Base-by-base conservation (phyloP, 73 alveolate species). In the Symbiodinium pilosum region DNA sequence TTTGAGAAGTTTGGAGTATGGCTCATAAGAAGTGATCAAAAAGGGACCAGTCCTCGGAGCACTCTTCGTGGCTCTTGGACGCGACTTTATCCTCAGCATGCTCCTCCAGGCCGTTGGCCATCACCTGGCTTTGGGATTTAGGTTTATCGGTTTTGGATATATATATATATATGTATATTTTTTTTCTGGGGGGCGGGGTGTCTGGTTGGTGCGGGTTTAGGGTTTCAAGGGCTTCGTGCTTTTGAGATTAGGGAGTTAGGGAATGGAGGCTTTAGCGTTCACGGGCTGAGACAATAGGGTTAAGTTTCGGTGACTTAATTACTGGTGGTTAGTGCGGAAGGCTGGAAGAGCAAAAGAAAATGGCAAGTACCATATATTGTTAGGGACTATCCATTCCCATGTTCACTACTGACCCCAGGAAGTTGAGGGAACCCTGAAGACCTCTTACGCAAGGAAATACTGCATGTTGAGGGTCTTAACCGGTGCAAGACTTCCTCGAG, bases 61-160 rank as follows among this genome's bases (percentile, higher is more conserved):
- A 18, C 81, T 28, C 30, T 4, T 64, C 81, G 18, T 14, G 40
- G 81, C 38, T 38, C 16, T 64, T 64, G 32, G 81, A 34, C 38
- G 81, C 30, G 81, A 64, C 81, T 64, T 28, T 64, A 38, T 64
- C 81, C 81, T 64, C 81, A 47, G 59, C 59, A 14, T 47, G 59
- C 59, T 47, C 59, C 7, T 77, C 47, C 43, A 77, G 52, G 26
- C 87, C 87, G 12, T 77, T 39, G n/a, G 87, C 87, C 87, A 77
- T 77, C 51, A 77, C 47, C 47, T 34, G 9, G 32, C 64, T 47
- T 47, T 11, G 16, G 64, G 64, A 7, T 47, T 47, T 47, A 47
- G 64, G 64, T 7, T 47, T 47, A 11, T 11, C 24, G 64, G 64
- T 47, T 47, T 47, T 11, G 64, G 64, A 7, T 47, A 11, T 47